phyloP scores from a whole-genome alignment of 1,284 basidiomycete genomes.

The Peniophora sp. region DNA sequence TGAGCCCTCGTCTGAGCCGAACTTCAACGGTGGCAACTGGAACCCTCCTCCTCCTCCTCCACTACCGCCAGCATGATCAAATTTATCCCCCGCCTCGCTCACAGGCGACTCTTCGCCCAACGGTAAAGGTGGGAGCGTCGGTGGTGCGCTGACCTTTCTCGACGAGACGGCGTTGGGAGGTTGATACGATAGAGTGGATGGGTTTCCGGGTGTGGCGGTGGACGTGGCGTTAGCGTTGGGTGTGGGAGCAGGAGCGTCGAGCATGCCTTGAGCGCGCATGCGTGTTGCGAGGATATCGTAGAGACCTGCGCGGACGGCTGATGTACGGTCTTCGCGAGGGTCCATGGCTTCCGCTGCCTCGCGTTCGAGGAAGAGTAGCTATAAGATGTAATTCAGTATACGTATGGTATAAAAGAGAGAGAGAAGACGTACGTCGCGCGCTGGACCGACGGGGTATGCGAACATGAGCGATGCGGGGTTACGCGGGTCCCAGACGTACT shows the following conservation, averaged over 20 bases:
- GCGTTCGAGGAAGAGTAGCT: conserved; percentile 81
- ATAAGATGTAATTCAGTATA: conserved; percentile 5
- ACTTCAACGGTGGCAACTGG: conserved; percentile 25
- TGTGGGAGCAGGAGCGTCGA: not conserved
- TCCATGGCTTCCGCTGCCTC: conserved; percentile 77
- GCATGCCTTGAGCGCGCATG: conserved; percentile 32
- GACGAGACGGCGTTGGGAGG: too few relatives aligned
- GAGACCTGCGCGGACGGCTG: conserved; percentile 57
- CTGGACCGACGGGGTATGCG: conserved; percentile 70
- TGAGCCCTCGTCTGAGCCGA: conserved; percentile 13
- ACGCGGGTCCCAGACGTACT: conserved; percentile 83
- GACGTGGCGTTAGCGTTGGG: not conserved
- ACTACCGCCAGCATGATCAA: not conserved
- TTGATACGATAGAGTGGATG: too few relatives aligned
- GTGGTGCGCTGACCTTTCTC: conserved; percentile 8
- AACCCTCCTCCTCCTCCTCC: conserved; percentile 2
- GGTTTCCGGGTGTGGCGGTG: not conserved
- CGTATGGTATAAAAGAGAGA: conserved; percentile 1
- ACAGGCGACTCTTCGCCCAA: conserved; percentile 2
- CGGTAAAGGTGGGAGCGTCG: conserved; percentile 19
- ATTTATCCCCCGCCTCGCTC: not conserved
- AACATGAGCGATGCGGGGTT: conserved; percentile 75
- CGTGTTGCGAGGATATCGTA: conserved; percentile 58
- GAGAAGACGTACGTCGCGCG: conserved; percentile 55
- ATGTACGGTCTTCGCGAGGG: conserved; percentile 71